A percentile compares a stretch with the other conserved stretches of the same genome.
Conservation (phyloP, 192 early-diverging fungal species). For the Mortierella hygrophila region DNA sequence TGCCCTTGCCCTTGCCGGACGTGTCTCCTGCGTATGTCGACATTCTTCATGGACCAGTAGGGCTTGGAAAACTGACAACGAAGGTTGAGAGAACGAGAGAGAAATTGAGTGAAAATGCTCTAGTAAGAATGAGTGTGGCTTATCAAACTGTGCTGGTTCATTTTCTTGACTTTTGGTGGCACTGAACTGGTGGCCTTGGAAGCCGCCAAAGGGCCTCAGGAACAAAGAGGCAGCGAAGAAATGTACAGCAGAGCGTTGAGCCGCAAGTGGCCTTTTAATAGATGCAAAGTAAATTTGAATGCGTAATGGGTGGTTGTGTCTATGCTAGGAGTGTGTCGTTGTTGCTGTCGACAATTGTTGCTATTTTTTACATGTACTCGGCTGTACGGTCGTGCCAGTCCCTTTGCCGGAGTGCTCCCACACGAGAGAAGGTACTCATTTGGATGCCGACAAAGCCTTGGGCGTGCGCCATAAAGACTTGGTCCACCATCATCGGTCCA, state of each 20-base stretch:
- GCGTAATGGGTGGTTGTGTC: conserved; percentile 4
- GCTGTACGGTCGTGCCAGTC: conserved; percentile 34
- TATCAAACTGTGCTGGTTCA: neutral
- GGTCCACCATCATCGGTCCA: conserved; percentile 49
- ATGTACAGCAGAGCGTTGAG: neutral
- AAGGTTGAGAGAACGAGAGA: no score
- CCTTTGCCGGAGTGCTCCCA: conserved; percentile 39
- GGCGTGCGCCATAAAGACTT: conserved; percentile 52
- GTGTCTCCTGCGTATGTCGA: neutral
- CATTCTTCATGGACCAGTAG: neutral
- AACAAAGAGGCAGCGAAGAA: neutral
- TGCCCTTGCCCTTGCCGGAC: neutral
- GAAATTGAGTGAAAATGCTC: neutral
- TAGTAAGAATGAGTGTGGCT: neutral
- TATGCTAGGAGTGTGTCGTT: neutral
- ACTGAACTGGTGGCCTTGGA: neutral
- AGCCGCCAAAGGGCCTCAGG: neutral
- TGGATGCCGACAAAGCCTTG: conserved; percentile 46
- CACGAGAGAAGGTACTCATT: conserved; percentile 54
- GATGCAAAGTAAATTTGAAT: neutral
- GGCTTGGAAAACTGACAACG: no score
- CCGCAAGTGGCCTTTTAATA: neutral
- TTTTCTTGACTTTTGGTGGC: neutral
- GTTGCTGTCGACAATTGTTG: neutral
- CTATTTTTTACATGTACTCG: conserved; percentile 49